Evolutionary conservation across 2,329 filamentous ascomycete species (phyloP), one percentile per base, ranked within the genome.

Genomic region (Annulohypoxylon truncatum): DNA sequence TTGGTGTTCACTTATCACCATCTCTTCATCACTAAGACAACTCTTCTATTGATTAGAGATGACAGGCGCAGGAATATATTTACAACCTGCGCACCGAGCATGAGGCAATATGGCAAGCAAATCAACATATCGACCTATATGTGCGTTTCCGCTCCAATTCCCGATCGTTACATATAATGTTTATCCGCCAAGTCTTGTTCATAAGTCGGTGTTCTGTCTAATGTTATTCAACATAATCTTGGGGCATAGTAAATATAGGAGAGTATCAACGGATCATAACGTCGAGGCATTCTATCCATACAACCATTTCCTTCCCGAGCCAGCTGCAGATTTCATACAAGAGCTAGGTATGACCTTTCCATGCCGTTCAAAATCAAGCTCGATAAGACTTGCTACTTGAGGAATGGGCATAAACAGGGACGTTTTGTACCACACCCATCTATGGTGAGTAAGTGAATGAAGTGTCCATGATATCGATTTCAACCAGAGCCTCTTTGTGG

Each of bases 81-180:
- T 50, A 29, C 29, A 51, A 55, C 13, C 35, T 20, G 51, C 50
- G 26, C 53, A 63, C 31, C 28, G 56, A 53, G 51, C 54, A 58
- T 28, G 50, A 24, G 28, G 33, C 44, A 28, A 53, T 44, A 54
- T 47, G 44, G 48, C 31, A 46, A 64, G 40, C 31, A 47, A 58
- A 54, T 54, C 26, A 40, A 26, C 20, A 54, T 18, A 46, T 6
- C 7, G 12, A 13, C 38, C 40, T 44, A 28, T 9, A 64, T 64
- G 61, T 61, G 35, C 33, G 60, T 64, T 64, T 40, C 64, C 64
- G 64, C 33, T 44, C 29, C 53, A 50, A 22, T 28, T 67, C 52
- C 61, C 61, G 56, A 51, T 29, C 35, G 9, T 54, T 54, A 56
- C 46, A 67, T 67, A 57, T 56, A 31, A 40, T 13, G 15, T 5